Base-by-base conservation (phyloP, 192 early-diverging fungal species). In the Backusella westeae region DNA sequence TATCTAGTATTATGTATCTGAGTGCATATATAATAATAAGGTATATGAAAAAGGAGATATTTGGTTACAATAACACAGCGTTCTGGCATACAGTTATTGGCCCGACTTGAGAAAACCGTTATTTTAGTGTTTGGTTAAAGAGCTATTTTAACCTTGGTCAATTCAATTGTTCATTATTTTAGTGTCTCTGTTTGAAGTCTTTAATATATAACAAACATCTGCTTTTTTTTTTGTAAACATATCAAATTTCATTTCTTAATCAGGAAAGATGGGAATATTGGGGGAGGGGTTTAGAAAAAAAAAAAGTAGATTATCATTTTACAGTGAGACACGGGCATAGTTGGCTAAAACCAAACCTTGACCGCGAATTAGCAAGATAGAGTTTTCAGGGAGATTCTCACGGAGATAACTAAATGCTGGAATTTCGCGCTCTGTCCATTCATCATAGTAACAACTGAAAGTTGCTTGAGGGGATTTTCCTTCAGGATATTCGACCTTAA, bases 371-470 rank as follows among this genome's bases (percentile, higher is more conserved):
- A 72, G 75, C 32, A 88, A 68, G 26, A 83, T 36, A 1, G 78
- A 69, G 69, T 75, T 81, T n/a, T 67, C 59, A 17, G 87, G 85
- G 15, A 86, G 71, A 23, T 74, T 56, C 29, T 83, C 63, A 9
- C 72, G 82, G 66, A 86, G 69, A 23, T 69, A 23, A 1, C 80
- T 77, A 35, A 86, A 88, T 1, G 87, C 87, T 53, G 85, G 87
- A 9, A 86, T 77, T 56, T 82, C 78, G 0, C 66, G 72, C 1
- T 78, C 56, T n/a, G 75, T 77, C 87, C 87, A 88, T 67, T 88
- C 87, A 72, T 88, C 87, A 39, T 88, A 88, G n/a, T 78, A 71
- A 53, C 87, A 88, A 36, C 71, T 74, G 26, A 67, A 39, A 17
- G 14, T 42, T 1, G 74, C 59, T 6, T 83, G 79, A 34, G 71